Percentiles rank a stretch among this genome's conserved stretches.
phyloP scores from a whole-genome alignment of 192 early-diverging fungal genomes.

The Umbelopsis sp. region DNA sequence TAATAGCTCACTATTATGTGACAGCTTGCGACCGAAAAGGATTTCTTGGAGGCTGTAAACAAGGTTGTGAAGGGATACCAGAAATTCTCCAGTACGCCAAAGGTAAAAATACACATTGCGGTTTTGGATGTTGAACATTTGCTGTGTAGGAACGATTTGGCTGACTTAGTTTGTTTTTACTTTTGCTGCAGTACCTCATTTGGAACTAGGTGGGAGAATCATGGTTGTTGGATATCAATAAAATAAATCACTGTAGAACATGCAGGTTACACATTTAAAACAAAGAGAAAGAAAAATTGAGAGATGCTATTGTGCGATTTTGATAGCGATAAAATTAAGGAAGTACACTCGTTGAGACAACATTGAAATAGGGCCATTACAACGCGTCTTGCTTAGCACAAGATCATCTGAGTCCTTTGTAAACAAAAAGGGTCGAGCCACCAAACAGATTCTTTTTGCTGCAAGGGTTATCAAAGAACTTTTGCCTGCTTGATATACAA shows the following conservation, averaged over 20 bases:
- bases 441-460: too few relatives aligned
- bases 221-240: not conserved
- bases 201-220: slow-evolving; percentile 26
- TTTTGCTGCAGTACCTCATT: slow-evolving; percentile 29
- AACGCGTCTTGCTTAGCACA: too few relatives aligned
- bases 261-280: not conserved
- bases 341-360: too few relatives aligned
- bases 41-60: slow-evolving; percentile 98
- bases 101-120: slow-evolving; percentile 32
- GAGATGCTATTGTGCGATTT: too few relatives aligned
- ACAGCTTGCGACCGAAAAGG: slow-evolving; percentile 96
- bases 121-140: not conserved
- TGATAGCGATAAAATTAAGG: too few relatives aligned
- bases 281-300: too few relatives aligned
- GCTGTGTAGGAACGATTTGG: not conserved
- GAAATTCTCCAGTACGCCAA: slow-evolving; percentile 97
- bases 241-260: slow-evolving; percentile 11
- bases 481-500: too few relatives aligned
- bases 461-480: too few relatives aligned
- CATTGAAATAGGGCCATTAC: too few relatives aligned
- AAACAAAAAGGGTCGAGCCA: too few relatives aligned
- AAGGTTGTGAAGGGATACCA: slow-evolving; percentile 99
- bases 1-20: not conserved
- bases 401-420: too few relatives aligned
- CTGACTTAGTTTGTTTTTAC: not conserved